Percentiles rank a stretch among this genome's conserved stretches.
These are phyloP conservation scores for Knufia petricola DNA, from an alignment of 2,329 filamentous ascomycete genomes.

Conservation along the genomic window DNA sequence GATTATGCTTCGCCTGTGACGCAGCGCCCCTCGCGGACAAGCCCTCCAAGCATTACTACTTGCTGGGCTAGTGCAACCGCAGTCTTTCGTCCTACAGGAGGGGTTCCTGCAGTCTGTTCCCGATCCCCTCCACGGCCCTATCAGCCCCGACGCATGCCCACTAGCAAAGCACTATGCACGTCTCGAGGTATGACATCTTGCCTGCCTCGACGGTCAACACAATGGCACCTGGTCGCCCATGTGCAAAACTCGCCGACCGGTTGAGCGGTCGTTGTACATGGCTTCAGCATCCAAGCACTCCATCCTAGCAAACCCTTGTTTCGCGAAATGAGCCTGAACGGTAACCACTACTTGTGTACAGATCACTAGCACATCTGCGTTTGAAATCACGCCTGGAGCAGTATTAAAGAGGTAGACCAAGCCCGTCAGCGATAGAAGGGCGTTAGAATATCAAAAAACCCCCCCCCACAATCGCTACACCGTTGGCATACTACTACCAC, in stretches of 20 bases:
- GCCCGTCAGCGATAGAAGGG: no score
- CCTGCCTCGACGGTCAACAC: neutral
- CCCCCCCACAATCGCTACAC: neutral
- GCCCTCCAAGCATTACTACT: no score
- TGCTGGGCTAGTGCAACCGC: neutral
- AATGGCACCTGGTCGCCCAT: neutral
- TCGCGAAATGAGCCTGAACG: no score
- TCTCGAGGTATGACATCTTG: constrained; percentile 1
- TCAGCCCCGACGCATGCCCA: neutral
- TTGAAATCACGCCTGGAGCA: neutral
- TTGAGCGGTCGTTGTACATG: no score
- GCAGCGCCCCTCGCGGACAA: neutral
- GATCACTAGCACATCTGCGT: no score
- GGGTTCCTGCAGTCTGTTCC: neutral
- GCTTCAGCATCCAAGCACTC: no score
- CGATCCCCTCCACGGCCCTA: neutral
- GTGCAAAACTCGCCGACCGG: no score
- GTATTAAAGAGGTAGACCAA: neutral
- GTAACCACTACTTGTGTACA: no score
- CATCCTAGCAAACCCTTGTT: no score
- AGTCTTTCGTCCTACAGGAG: neutral
- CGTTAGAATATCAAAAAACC: no score
- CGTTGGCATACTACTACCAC: neutral
- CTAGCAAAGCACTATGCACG: neutral
- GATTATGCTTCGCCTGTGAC: neutral